Base-by-base conservation (phyloP, 2,329 filamentous ascomycete species). In the Colletotrichum lupini region DNA sequence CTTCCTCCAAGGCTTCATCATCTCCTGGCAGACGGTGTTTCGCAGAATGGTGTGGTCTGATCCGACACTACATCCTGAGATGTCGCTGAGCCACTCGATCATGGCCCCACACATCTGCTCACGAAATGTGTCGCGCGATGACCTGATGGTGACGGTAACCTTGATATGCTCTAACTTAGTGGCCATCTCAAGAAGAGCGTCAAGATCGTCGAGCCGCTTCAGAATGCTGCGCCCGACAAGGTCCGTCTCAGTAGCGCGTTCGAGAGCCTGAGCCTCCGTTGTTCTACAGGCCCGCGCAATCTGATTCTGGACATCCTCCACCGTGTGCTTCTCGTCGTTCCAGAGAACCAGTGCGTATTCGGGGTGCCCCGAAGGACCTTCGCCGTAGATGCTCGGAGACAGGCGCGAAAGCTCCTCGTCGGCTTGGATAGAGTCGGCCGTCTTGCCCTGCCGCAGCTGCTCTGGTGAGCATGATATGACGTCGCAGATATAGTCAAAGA, bases 61-160 rank as follows among this genome's bases (percentile, higher is more conserved):
- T 1, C 94, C 95, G 59, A 98, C 93, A 66, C 91, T 93, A 82
- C 95, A 98, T 35, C 95, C 95, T 8, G 95, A 91, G 78, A 99
- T 97, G 82, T 99, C 97, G 65, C 92, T 90, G 24, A 99, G 88
- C 97, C 97, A 99, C 78, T 98, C 95, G 67, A 99, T 93, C 74
- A 99, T 96, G 19, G 95, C 95, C n/a, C 94, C 95, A 78, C 95
- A 98, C 97, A 99, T 99, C 81, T 98, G 94, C 81, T 99, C 97
- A 72, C 97, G 90, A 84, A 98, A 99, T 0, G 95, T 98, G 83
- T 99, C 97, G 77, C 97, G 90, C 5, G 97, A 92, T 11, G 96
- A 98, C 57, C 97, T 91, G 74, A 99, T 95, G 0, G 97, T 99
- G 61, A 98, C 95, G 0, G 97, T 98, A 70, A 99, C 91, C 80